Evolutionary conservation across 495 filamentous ascomycete species (phyloP), one percentile per base, ranked within the genome.

Genomic region (Daldinia grandis): DNA sequence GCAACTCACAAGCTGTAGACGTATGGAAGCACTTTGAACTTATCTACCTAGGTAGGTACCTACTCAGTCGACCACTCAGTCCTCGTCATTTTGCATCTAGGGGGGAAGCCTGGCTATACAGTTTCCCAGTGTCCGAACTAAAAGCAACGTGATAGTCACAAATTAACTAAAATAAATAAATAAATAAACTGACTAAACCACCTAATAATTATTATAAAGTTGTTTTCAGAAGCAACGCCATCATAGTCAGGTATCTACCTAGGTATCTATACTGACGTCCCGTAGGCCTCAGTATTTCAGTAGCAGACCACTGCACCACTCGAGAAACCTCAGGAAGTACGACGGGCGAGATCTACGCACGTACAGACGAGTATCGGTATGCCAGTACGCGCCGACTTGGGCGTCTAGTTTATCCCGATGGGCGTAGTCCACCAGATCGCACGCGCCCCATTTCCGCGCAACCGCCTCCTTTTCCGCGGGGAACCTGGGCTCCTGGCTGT

Each of bases 361-460:
- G 33, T 65, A 65, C 37, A 70, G 12, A 4, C 68, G 62, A 9
- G 49, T 59, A 31, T 50, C 7, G 4, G 55, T 38, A 33, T 35
- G 54, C 68, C 68, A 70, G 30, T 70, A 65, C 0, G 30, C 40
- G 0, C 67, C 68, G 10, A 49, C 14, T 10, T 21, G 15, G 3
- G 50, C 35, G 2, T 37, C 55, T 3, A 27, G 8, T 4, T 10
- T n/a, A 9, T 38, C 30, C 15, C 61, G 60, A 49, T 28, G 3
- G 15, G 9, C 14, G 19, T 71, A 66, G 21, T 66, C 42, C 0
- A 71, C 51, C 4, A 66, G 40, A 5, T 71, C 62, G 50, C 31
- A 62, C 5, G 40, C 58, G 0, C 40, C 58, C 68, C 62, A 66
- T 27, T 24, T 28, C 12, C 12, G 15, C 9, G 47, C 14, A 1